Base-by-base conservation (phyloP, 2,329 filamentous ascomycete genomes). In the Pseudocercospora crystallina region DNA sequence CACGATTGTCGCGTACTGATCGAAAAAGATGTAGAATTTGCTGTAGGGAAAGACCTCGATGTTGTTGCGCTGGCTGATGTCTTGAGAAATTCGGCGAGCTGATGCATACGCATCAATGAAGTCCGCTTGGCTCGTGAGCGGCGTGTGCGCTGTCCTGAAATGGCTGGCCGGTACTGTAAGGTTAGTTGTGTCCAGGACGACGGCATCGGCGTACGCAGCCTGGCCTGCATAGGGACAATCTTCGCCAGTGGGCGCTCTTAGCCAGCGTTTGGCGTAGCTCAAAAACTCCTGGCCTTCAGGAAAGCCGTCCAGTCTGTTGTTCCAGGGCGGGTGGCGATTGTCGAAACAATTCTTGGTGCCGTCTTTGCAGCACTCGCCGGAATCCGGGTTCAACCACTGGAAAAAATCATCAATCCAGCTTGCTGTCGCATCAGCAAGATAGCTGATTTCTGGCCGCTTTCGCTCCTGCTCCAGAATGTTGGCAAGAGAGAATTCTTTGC, bases 341-440 rank as follows among this genome's bases (percentile, higher is more conserved):
- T 82, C 82, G 65, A 99, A 96, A 71, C 94, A 99, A 1, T 85
- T 77, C 61, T 84, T 56, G 20, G 49, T 65, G 13, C 70, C 65
- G 29, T 92, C 63, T 33, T 87, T 78, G 62, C 89, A 96, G 73
- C 83, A 84, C 33, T 80, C 74, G 38, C 90, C 87, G 37, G 89
- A 81, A 44, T 84, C 81, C 0, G 94, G 94, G 61, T 97, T 95
- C n/a, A 97, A 76, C 92, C 94, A 99, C 53, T 89, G 80, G 72
- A 97, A 90, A 73, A 90, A 97, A 67, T 99, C 94, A 59, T 99
- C 94, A 13, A 99, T 81, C 94, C 94, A 99, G 69, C 88, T 96
- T 2, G 95, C 94, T 0, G 92, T 85, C 0, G 90, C 87, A 8
- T 91, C 85, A 5, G 90, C 81, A 59, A 99, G 89, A 69, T 90